phyloP scores from a whole-genome alignment of 805 yeast genomes.

The Ogataea populi-albae region DNA sequence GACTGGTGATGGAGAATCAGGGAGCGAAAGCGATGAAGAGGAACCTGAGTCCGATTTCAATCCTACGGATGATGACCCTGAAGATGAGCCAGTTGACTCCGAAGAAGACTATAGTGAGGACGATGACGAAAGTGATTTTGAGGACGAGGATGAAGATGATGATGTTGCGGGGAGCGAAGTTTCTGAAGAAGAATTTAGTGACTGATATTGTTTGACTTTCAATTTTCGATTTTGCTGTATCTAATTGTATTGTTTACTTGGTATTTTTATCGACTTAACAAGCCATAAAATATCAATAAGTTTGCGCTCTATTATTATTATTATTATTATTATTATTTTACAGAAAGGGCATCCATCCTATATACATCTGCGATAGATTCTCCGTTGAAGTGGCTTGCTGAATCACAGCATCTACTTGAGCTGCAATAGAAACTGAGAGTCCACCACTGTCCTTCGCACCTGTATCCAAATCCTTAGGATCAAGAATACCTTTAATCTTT shows the following conservation, averaged over 20 bases:
- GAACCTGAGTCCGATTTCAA: slow-evolving; percentile 67
- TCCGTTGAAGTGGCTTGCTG: slow-evolving; percentile 75
- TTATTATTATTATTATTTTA: slow-evolving; percentile 21
- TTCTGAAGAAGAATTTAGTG: slow-evolving; percentile 33
- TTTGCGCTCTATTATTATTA: background rate
- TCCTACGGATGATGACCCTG: slow-evolving; percentile 59
- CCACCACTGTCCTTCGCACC: slow-evolving; percentile 45
- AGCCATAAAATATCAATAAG: background rate
- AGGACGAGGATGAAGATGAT: slow-evolving; percentile 26
- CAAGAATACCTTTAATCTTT: slow-evolving; percentile 80
- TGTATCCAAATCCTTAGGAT: slow-evolving; percentile 51
- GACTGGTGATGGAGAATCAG: slow-evolving; percentile 83
- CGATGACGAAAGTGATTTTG: slow-evolving; percentile 22
- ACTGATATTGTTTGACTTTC: slow-evolving; percentile 13
- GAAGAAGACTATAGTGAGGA: slow-evolving; percentile 30
- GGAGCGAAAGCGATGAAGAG: slow-evolving; percentile 61
- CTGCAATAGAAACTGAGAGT: slow-evolving; percentile 82
- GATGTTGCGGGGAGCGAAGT: slow-evolving; percentile 28
- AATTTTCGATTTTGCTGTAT: no score
- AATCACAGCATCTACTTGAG: slow-evolving; percentile 87
- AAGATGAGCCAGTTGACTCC: slow-evolving; percentile 45
- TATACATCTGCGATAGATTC: slow-evolving; percentile 79
- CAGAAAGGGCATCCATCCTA: slow-evolving; percentile 87
- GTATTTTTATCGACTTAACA: no score
- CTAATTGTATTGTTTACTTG: no score